phyloP scores from a whole-genome alignment of 1,284 basidiomycete genomes.

The Microbotryomycetes sp. region DNA sequence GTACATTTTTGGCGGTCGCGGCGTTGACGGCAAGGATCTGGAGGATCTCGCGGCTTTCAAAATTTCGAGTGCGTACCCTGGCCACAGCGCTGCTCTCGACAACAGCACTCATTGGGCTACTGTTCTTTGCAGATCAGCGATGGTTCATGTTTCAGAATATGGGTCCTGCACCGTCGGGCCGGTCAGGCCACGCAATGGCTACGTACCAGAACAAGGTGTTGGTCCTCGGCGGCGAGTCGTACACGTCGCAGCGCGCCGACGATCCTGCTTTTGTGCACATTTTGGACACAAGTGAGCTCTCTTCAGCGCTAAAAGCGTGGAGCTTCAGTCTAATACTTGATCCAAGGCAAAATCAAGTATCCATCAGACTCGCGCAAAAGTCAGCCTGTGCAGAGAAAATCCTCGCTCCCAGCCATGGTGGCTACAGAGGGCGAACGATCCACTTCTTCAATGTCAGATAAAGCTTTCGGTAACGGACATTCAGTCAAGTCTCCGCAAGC shows the following conservation, averaged over 20 bases:
- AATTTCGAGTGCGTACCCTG: slow-evolving; percentile 67
- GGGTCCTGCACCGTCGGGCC: slow-evolving; percentile 84
- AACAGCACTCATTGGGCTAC: too few relatives aligned
- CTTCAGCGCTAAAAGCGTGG: slow-evolving; percentile 18
- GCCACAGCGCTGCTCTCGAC: neutral
- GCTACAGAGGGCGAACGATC: neutral
- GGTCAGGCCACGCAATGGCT: slow-evolving; percentile 93
- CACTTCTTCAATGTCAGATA: slow-evolving; percentile 2
- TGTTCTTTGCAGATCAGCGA: slow-evolving; percentile 48
- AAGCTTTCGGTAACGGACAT: too few relatives aligned
- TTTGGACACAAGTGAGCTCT: slow-evolving; percentile 75
- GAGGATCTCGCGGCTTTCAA: slow-evolving; percentile 95
- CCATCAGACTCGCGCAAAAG: slow-evolving; percentile 54
- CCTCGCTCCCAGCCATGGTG: slow-evolving; percentile 33
- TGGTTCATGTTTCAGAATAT: slow-evolving; percentile 99
- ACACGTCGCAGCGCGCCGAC: slow-evolving; percentile 45
- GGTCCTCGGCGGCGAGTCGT: slow-evolving; percentile 90
- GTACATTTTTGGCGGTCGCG: slow-evolving; percentile 94
- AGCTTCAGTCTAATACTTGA: slow-evolving; percentile 3
- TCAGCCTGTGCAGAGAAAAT: slow-evolving; percentile 35
- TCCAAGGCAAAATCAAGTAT: slow-evolving; percentile 85
- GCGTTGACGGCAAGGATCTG: slow-evolving; percentile 93
- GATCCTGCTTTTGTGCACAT: slow-evolving; percentile 80
- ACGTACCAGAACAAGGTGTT: slow-evolving; percentile 79
- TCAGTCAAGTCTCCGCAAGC: neutral